Base-by-base conservation (phyloP, 495 filamentous ascomycete species). In the Chaetomidium leptoderma region DNA sequence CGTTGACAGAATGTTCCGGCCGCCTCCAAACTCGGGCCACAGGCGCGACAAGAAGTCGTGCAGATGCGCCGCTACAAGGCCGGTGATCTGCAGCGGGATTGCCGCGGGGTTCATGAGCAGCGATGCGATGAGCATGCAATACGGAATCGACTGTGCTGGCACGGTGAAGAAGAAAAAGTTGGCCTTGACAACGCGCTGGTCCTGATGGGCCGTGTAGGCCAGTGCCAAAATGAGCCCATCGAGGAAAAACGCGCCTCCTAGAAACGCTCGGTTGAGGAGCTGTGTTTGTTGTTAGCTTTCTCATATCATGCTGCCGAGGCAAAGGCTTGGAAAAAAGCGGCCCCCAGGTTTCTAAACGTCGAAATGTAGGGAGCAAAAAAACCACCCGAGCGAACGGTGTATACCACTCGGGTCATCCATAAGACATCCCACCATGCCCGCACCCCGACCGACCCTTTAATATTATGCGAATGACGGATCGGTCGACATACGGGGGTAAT, bases 381-480 rank as follows among this genome's bases (percentile, higher is more conserved):
- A 92, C 82, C 83, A 84, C 90, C 81, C 80, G 70, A 78, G 81
- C 72, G 75, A 85, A 87, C 70, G 66, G 72, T 75, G 72, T 72
- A 70, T 78, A 83, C 82, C 76, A 77, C 72, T 74, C 76, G 79
- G 86, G 81, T 86, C 88, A 92, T 89, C 90, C 86, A 90, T 78
- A 81, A 82, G 81, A 79, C 77, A 77, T 91, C 88, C 91, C 90
- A 95, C 89, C 90, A 88, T 87, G 78, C 87, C 85, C 78, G 81
- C 86, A 89, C 83, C 83, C 79, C 83, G 76, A 77, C 84, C 77
- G 69, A 81, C 86, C 83, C 73, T 72, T 76, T 44, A 21, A 24
- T 39, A 44, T 44, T 83, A 78, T 89, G 88, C 86, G 86, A 90
- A 91, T 88, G 84, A 85, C 79, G 83, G 78, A 32, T 72, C 81